Percentiles rank a stretch among this genome's conserved stretches.
phyloP scores from a whole-genome alignment of 176 grass and related monocot genomes.

The Carex pumila region DNA sequence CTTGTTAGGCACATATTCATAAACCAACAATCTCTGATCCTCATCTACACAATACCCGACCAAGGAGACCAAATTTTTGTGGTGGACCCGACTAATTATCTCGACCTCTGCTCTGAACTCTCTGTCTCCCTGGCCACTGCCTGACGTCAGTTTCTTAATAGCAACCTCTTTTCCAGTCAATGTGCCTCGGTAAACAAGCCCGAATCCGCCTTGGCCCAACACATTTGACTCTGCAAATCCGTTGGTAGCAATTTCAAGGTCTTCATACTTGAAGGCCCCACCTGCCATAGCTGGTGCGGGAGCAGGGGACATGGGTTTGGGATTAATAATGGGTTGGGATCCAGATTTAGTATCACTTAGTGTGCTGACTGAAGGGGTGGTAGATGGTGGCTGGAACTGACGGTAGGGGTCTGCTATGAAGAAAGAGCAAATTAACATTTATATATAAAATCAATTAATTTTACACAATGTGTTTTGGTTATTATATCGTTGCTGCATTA shows the following conservation, averaged over 20 bases:
- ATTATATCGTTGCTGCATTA: not conserved
- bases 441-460: not conserved
- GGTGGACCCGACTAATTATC: conserved; percentile 81
- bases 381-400: conserved; percentile 10
- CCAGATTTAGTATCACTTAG: conserved; percentile 19
- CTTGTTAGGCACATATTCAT: conserved; percentile 84
- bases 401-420: conserved; percentile 31
- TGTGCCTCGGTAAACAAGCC: conserved; percentile 62
- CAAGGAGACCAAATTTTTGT: conserved; percentile 76
- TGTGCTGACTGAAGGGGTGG: conserved; percentile 29
- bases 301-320: conserved; percentile 11
- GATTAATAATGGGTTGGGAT: not conserved
- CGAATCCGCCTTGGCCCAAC: conserved; percentile 79
- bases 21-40: conserved; percentile 64
- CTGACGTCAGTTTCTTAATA: conserved; percentile 66
- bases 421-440: not conserved
- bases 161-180: conserved; percentile 60
- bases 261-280: conserved; percentile 51
- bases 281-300: conserved; percentile 14
- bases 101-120: conserved; percentile 90
- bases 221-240: conserved; percentile 76
- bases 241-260: conserved; percentile 45
- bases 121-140: conserved; percentile 66
- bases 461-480: not conserved
- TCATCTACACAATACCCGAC: conserved; percentile 72